Evolutionary conservation across 768 basidiomycete genomes (phyloP), one percentile per base, ranked within the genome.

Genomic region (Pulveroboletus sp.): DNA sequence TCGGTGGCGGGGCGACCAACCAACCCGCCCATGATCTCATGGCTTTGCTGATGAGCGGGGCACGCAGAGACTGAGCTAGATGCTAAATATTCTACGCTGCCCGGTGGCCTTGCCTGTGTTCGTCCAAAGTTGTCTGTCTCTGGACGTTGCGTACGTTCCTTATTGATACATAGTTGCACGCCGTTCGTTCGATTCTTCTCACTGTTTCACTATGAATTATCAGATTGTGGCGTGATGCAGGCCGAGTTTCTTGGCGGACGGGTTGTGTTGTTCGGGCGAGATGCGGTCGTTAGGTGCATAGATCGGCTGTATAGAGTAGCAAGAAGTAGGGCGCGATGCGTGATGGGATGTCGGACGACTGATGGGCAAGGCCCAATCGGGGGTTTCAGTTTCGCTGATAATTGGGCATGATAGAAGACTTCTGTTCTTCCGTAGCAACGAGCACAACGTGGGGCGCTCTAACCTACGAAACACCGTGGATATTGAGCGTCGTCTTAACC

Each of bases 31-130:
- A 86, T 54, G 89, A 92, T 63, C 70, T 92, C 57, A 90, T 92
- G 83, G 82, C 89, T 39, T 75, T 92, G 51, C 77, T 92, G 54
- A 83, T 92, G 86, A 85, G 83, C 46, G 85, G 83, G 48, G 53
- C 57, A 36, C 83, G 79, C 57, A 73, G 86, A 68, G 85, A 89
- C 58, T 89, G 71, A 81, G 57, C 46, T 50, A 41, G 46, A 44
- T 47, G 38, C 41, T 56, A 38, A 53, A 44, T 57, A 57, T 59
- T 46, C 44, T 53, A 51, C 36, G 36, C 39, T 28, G 40, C 33
- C 43, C 21, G 40, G 46, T 50, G 35, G 57, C 47, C 55, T 56
- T 54, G 43, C 52, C 27, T 47, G 26, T 36, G 31, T 48, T 50
- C 39, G 49, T 47, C 38, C 48, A 21, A 47, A 56, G 51, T 35